phyloP scores from a whole-genome alignment of 2,329 filamentous ascomycete genomes.

The Fusarium falciforme region DNA sequence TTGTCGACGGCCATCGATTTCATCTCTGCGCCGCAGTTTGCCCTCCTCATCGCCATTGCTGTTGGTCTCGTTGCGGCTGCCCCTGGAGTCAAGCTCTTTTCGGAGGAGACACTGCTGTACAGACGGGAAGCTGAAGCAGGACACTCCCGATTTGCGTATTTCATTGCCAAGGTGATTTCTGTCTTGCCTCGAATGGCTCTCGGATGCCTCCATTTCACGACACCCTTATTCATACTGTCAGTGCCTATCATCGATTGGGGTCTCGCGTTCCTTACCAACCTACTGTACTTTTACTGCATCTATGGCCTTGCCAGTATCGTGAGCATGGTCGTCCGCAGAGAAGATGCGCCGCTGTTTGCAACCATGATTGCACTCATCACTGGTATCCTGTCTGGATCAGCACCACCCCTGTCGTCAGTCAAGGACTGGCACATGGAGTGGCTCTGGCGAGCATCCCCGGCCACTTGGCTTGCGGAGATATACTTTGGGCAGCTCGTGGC shows the following conservation, averaged over 20 bases:
- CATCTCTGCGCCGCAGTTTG: conserved; percentile 61
- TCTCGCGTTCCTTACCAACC: conserved; percentile 61
- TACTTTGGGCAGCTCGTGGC: conserved; percentile 65
- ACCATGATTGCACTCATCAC: conserved; percentile 66
- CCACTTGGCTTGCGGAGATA: conserved; percentile 66
- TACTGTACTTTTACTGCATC: conserved; percentile 69
- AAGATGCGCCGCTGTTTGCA: conserved; percentile 67
- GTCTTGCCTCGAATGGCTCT: conserved; percentile 63
- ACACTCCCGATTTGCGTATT: conserved; percentile 67
- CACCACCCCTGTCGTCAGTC: conserved; percentile 61
- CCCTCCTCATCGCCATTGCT: conserved; percentile 64
- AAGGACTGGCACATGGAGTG: conserved; percentile 64
- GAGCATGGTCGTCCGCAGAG: conserved; percentile 65
- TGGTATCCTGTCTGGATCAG: conserved; percentile 64
- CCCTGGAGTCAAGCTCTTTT: conserved; percentile 67
- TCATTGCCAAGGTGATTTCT: conserved; percentile 64
- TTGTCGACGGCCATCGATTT: conserved; percentile 65
- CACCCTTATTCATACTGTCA: conserved; percentile 60
- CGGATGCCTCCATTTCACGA: conserved; percentile 66
- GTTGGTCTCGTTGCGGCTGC: conserved; percentile 64
- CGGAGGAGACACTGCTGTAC: conserved; percentile 55
- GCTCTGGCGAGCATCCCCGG: conserved; percentile 66
- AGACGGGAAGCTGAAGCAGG: conserved; percentile 67
- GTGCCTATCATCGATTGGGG: conserved; percentile 62
- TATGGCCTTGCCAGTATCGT: conserved; percentile 65